phyloP scores from a whole-genome alignment of 2,329 filamentous ascomycete genomes.

The Xylariaceae sp. region DNA sequence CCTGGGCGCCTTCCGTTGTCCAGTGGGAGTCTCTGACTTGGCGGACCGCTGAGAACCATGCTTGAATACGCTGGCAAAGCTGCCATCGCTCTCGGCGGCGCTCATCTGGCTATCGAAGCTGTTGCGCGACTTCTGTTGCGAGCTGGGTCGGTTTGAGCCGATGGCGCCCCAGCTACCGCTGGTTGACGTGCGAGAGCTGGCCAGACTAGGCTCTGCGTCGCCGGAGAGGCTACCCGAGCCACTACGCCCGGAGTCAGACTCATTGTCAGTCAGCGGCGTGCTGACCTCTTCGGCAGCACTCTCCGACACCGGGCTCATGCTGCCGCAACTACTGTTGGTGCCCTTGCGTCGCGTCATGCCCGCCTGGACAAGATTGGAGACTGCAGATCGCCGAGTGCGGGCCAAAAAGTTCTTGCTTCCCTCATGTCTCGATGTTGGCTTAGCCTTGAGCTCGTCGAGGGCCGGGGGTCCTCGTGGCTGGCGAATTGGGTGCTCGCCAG shows the following conservation, averaged over 20 bases:
- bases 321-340: constrained; percentile 66
- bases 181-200: constrained; percentile 71
- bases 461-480: constrained; percentile 91
- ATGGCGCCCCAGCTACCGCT: constrained; percentile 75
- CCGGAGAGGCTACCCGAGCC: constrained; percentile 77
- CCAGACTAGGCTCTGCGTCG: constrained; percentile 62
- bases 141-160: constrained; percentile 77
- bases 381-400: constrained; percentile 84
- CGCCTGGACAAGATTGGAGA: constrained; percentile 86
- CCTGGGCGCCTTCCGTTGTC: constrained; percentile 77
- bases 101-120: constrained; percentile 64
- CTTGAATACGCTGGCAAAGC: constrained; percentile 65
- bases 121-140: constrained; percentile 60
- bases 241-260: constrained; percentile 67
- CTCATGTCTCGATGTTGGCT: constrained; percentile 88
- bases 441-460: constrained; percentile 83
- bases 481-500: constrained; percentile 88
- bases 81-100: constrained; percentile 52
- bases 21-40: constrained; percentile 53
- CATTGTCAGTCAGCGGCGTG: constrained; percentile 67
- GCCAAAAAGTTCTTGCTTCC: constrained; percentile 97
- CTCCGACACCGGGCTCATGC: constrained; percentile 88
- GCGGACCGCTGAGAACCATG: constrained; percentile 47
- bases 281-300: constrained; percentile 59
- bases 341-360: constrained; percentile 81